Evolutionary conservation across 805 yeast species (phyloP), one percentile per base, ranked within the genome.

Genomic region (Monosporozyma aerobia): DNA sequence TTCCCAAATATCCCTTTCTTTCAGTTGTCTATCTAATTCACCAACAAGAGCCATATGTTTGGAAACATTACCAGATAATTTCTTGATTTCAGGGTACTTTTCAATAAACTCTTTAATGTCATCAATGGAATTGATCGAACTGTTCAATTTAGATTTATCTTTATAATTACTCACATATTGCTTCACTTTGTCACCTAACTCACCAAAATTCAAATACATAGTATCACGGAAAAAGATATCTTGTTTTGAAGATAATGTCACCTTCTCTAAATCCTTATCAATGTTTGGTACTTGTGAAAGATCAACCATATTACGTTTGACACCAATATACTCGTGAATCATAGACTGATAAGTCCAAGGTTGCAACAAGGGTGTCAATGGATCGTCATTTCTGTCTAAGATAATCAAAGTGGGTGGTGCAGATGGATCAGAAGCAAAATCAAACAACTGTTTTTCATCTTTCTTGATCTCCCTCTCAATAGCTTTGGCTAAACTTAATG

Each of bases 321-420:
- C 87, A 2, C 92, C 96, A 32, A 94, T 73, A 23, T 90, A 77
- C 65, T 95, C 98, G 66, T 92, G 96, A 16, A 94, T 88, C 98
- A 94, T 92, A 2, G 97, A 87, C 65, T 92, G 98, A 69, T 89
- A 94, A 1, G 99, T 90, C 99, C 99, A 94, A 2, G 98, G 99
- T 41, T 85, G 80, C 48, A 94, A 71, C 32, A 94, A 75, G 1
- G 99, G 97, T 0, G 99, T 92, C 13, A 92, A 74, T 2, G 99
- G 97, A 69, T 94, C 99, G 62, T 81, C 85, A 53, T 82, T 79
- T 51, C 99, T 76, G 68, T 94, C 98, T 48, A 94, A 63, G 2
- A 94, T 73, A 11, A 94, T 68, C 47, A 95, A 69, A 7, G 85
- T 62, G 1, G 97, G 95, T 1, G 90, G 80, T 0, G 83, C 71